Evolutionary conservation across 768 basidiomycete genomes (phyloP).

Genomic region (Mrakia gelida): DNA sequence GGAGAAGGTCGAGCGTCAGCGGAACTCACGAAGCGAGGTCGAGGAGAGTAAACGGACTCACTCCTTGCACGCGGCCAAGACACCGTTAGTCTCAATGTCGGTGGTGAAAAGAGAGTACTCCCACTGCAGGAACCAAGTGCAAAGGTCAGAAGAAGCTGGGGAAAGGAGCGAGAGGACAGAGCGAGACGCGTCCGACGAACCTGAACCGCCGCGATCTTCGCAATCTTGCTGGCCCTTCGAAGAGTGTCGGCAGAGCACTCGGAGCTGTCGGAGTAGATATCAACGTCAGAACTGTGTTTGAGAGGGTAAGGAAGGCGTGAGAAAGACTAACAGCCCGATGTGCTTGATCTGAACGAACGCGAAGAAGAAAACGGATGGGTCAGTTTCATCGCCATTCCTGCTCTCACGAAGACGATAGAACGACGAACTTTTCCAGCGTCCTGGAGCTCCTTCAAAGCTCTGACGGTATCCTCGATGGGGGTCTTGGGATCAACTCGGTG

Average conservation of each 20-base stretch:
- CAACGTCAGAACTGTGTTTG: no score
- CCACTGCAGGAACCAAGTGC: slow-evolving; percentile 46
- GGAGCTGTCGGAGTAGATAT: slow-evolving; percentile 3
- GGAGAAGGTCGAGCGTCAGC: background rate
- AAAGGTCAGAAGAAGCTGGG: no score
- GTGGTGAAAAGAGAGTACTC: slow-evolving; percentile 55
- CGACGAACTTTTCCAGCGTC: slow-evolving; percentile 38
- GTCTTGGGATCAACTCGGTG: slow-evolving; percentile 41
- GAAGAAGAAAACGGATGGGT: background rate
- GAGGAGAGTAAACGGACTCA: background rate
- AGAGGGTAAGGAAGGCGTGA: no score
- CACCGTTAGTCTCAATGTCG: slow-evolving; percentile 56
- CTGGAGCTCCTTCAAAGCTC: slow-evolving; percentile 53
- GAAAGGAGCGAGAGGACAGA: no score
- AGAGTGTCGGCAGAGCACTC: slow-evolving; percentile 42
- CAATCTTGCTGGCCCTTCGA: slow-evolving; percentile 33
- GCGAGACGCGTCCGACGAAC: background rate
- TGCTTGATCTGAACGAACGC: slow-evolving; percentile 33
- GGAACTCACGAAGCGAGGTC: background rate
- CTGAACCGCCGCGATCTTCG: slow-evolving; percentile 16
- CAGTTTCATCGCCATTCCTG: background rate
- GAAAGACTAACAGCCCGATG: slow-evolving; percentile 37
- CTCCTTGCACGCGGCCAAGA: slow-evolving; percentile 55
- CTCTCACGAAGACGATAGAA: no score
- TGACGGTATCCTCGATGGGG: slow-evolving; percentile 46